Evolutionary conservation across 2,329 filamentous ascomycete genomes (phyloP), one percentile per base, ranked within the genome.

Genomic region (Remersonia thermophila): DNA sequence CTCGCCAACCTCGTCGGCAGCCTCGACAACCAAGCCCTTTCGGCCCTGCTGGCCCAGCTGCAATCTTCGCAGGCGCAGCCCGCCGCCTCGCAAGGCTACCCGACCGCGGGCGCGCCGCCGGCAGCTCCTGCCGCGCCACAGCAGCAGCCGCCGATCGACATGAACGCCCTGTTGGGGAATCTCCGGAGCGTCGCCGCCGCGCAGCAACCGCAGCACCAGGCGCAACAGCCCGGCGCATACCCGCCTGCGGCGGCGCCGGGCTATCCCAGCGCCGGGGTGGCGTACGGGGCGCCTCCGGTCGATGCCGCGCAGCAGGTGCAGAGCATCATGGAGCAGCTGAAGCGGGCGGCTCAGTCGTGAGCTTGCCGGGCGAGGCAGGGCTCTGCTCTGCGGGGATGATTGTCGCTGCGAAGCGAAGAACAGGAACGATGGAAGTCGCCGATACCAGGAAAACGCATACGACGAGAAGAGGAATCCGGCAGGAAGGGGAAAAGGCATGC

Each of bases 91-190:
- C 5, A 5, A 23, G 20, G 5, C 5, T 5, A 5, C 5, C 51
- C 56, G 42, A 44, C 38, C 13, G 27, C 41, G 1, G 37, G 34
- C 14, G 60, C 27, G 10, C 34, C 43, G 11, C 18, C 36, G 3
- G 41, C 51, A 14, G 45, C 44, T 8, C 27, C 27, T 11, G 27
- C 27, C 11, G 27, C 27, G 11, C 6, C 6, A 6, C 12, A 5
- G 11, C 5, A 5, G 27, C 12, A 12, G 13, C 27, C 27, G 13
- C 59, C 59, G 28, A 47, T 62, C 30, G 65, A 69, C 39, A 55
- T 71, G n/a, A 61, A 67, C 26, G 60, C 66, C 11, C 52, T 70
- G 13, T 50, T 71, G 6, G 55, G 58, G 27, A 63, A 52, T 28
- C 53, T 69, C 4, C 53, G 58, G 10, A 48, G 31, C 13, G 31